phyloP scores from a whole-genome alignment of 2,329 filamentous ascomycete species.

The Ceratocystis ficicola region DNA sequence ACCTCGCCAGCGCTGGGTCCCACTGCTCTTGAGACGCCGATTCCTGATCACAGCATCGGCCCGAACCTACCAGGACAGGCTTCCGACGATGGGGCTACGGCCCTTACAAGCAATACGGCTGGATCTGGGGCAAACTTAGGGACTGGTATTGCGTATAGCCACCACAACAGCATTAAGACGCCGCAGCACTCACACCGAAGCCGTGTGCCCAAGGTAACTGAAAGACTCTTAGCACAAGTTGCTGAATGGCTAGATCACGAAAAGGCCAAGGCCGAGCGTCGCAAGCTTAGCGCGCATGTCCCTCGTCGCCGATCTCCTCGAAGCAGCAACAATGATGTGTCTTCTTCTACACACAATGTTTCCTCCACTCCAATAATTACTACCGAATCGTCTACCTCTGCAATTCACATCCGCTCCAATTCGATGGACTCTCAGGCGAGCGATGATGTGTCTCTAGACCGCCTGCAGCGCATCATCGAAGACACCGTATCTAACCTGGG shows the following conservation, averaged over 20 bases:
- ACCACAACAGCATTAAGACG: slow-evolving; percentile 23
- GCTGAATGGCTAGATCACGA: slow-evolving; percentile 75
- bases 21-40: slow-evolving; percentile 7
- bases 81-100: slow-evolving; percentile 26
- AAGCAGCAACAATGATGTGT: slow-evolving; percentile 11
- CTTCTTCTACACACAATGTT: slow-evolving; percentile 18
- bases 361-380: background rate
- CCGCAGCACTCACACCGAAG: slow-evolving; percentile 16
- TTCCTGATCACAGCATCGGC: slow-evolving; percentile 10
- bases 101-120: slow-evolving; percentile 5
- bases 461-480: slow-evolving; percentile 67
- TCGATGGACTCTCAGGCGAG: slow-evolving; percentile 56
- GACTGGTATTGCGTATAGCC: background rate
- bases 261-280: slow-evolving; percentile 47
- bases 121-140: background rate
- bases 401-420: slow-evolving; percentile 32
- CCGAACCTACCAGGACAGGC: background rate
- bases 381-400: background rate
- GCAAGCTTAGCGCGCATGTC: slow-evolving; percentile 33
- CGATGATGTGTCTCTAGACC: slow-evolving; percentile 57
- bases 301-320: slow-evolving; percentile 32
- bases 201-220: slow-evolving; percentile 27
- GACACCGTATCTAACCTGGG: slow-evolving; percentile 48
- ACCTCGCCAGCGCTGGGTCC: slow-evolving; percentile 13
- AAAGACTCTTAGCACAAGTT: slow-evolving; percentile 60